Percentiles rank a stretch among this genome's conserved stretches.
phyloP scores from a whole-genome alignment of 768 basidiomycete species.

The Boletus rubropictus region DNA sequence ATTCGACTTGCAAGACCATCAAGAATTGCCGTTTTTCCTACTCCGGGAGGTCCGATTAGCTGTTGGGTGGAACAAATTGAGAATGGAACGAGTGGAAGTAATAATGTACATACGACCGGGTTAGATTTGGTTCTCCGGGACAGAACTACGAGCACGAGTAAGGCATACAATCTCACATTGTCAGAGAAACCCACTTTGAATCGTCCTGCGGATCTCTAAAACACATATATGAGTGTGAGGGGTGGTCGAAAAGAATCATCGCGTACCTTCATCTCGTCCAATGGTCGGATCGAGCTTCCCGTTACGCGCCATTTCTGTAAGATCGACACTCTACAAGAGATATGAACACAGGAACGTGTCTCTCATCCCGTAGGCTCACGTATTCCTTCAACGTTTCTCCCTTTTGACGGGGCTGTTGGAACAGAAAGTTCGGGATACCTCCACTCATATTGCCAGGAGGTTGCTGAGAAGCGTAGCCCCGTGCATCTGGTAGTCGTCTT shows the following conservation, averaged over 20 bases:
- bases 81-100: background rate
- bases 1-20: slow-evolving; percentile 88
- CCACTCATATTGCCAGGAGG: slow-evolving; percentile 33
- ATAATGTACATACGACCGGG: slow-evolving; percentile 57
- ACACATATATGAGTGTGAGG: background rate
- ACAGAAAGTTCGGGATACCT: slow-evolving; percentile 53
- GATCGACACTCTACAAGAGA: slow-evolving; percentile 59
- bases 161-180: background rate
- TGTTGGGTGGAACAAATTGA: slow-evolving; percentile 18
- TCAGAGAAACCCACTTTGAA: slow-evolving; percentile 61
- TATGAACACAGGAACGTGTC: background rate
- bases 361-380: slow-evolving; percentile 35
- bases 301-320: slow-evolving; percentile 75
- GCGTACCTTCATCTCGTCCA: slow-evolving; percentile 74
- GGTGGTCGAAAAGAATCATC: background rate
- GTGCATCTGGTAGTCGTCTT: slow-evolving; percentile 7
- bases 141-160: slow-evolving; percentile 45
- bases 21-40: slow-evolving; percentile 89
- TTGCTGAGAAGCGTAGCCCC: slow-evolving; percentile 47
- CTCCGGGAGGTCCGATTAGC: slow-evolving; percentile 83
- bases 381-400: slow-evolving; percentile 85
- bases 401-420: slow-evolving; percentile 60
- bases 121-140: slow-evolving; percentile 89
- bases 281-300: slow-evolving; percentile 91
- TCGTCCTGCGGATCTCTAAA: slow-evolving; percentile 79